phyloP scores from a whole-genome alignment of 805 yeast genomes.

The Zygosaccharomyces siamensis region DNA sequence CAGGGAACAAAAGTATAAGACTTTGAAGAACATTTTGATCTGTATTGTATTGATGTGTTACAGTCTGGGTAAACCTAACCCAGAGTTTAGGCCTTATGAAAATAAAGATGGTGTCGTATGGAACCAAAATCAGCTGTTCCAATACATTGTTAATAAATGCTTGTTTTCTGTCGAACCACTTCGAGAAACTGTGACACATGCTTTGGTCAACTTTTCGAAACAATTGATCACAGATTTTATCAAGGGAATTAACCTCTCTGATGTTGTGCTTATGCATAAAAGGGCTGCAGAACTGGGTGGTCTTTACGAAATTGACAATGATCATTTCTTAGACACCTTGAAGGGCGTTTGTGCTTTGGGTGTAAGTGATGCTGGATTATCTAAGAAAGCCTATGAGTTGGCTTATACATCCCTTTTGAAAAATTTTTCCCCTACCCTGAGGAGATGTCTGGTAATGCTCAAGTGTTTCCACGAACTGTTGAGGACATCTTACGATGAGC shows the following conservation, averaged over 20 bases:
- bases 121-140: constrained; percentile 30
- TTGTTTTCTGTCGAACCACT: constrained; percentile 21
- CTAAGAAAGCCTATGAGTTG: constrained; percentile 15
- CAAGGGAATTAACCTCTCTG: constrained; percentile 13
- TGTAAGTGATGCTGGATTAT: constrained; percentile 10
- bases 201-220: constrained; percentile 15
- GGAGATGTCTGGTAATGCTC: constrained; percentile 33
- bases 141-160: constrained; percentile 25
- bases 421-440: constrained; percentile 25
- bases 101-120: constrained; percentile 13
- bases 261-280: constrained; percentile 10
- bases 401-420: constrained; percentile 23
- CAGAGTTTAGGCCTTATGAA: constrained; percentile 15
- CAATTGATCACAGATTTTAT: constrained; percentile 18
- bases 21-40: constrained; percentile 32
- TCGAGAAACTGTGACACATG: constrained; percentile 16
- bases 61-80: constrained; percentile 23
- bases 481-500: constrained; percentile 24
- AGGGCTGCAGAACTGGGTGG: constrained; percentile 7
- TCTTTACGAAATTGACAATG: constrained; percentile 7
- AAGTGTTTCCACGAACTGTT: constrained; percentile 31
- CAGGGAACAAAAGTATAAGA: constrained; percentile 39
- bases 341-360: constrained; percentile 12
- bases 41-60: constrained; percentile 24
- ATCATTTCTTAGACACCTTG: constrained; percentile 6